Percentiles rank a stretch among this genome's conserved stretches.
phyloP scores from a whole-genome alignment of 306 rosid species.

The Gleditsia sinensis region DNA sequence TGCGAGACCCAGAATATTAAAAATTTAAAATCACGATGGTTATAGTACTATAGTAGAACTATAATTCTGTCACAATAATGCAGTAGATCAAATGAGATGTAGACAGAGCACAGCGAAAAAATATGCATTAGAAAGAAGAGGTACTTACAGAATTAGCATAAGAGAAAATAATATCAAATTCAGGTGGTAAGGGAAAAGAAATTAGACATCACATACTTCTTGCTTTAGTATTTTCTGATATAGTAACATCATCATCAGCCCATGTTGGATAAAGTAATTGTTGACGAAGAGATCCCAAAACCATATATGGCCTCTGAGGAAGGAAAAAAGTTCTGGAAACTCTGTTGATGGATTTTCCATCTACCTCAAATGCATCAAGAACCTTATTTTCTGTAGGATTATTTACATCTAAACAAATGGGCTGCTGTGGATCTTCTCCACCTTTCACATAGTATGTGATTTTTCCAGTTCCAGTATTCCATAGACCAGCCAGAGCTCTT shows the following conservation, averaged over 20 bases:
- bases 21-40: not conserved
- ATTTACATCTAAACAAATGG: conserved; percentile 44
- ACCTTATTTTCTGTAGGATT: conserved; percentile 28
- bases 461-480: conserved; percentile 83
- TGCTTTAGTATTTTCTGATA: conserved; percentile 40
- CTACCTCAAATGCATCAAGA: conserved; percentile 32
- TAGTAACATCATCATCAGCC: conserved; percentile 57
- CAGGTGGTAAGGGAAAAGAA: conserved; percentile 13
- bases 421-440: conserved; percentile 39
- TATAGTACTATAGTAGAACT: not conserved
- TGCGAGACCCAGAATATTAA: not conserved
- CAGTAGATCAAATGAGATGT: not conserved
- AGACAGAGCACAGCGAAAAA: not conserved
- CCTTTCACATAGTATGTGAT: conserved; percentile 67
- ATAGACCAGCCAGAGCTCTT: conserved; percentile 94
- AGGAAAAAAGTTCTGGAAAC: conserved; percentile 73
- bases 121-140: not conserved
- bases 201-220: conserved; percentile 47
- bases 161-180: not conserved
- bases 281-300: conserved; percentile 90
- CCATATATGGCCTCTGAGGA: conserved; percentile 99
- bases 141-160: not conserved
- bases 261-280: conserved; percentile 94
- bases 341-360: conserved; percentile 49
- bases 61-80: conserved; percentile 8